Evolutionary conservation across 1,139 yeast species (phyloP), one percentile per base, ranked within the genome.

Genomic region (Saccharomyces hybrid): DNA sequence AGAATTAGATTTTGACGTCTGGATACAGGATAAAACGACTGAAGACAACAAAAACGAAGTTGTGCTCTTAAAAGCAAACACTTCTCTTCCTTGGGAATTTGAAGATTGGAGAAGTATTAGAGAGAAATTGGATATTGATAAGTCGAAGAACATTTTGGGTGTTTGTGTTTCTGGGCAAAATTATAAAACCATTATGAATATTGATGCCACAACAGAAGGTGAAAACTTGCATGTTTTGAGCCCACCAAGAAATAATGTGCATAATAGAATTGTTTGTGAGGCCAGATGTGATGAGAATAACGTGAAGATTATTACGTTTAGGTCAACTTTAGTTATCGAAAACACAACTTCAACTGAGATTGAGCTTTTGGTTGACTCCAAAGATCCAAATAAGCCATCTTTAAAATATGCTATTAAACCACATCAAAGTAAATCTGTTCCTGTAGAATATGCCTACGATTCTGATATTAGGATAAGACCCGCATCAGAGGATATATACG

Each of bases 91-190:
- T 0, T 95, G 98, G 98, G 84, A 93, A 47, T 95, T 95, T 73
- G 96, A 91, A 64, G 96, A 93, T 65, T 93, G 98, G 97, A 78
- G 88, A 58, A 79, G 78, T 34, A 81, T 90, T 23, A 83, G 99
- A 68, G 96, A 93, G 64, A 83, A 84, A 56, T 73, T 90, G 55
- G 84, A 82, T 58, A 81, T 88, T 2, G 85, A 85, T 58, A 80
- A 79, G 50, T 81, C 78, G 27, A 76, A 75, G 25, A 85, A 83
- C 46, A 73, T 78, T 1, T 71, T 91, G 47, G 91, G 86, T 0
- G 77, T 90, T 20, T 51, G 79, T 3, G 81, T 76, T 49, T 78
- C 88, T 0, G 74, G 76, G 0, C 85, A 82, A 61, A 79, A 78
- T 2, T 76, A 78, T 9, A 69, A 88, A 2, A 71, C 76, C 5